Evolutionary conservation across 2,329 filamentous ascomycete species (phyloP).

Genomic region (Orbilia blumenaviensis): DNA sequence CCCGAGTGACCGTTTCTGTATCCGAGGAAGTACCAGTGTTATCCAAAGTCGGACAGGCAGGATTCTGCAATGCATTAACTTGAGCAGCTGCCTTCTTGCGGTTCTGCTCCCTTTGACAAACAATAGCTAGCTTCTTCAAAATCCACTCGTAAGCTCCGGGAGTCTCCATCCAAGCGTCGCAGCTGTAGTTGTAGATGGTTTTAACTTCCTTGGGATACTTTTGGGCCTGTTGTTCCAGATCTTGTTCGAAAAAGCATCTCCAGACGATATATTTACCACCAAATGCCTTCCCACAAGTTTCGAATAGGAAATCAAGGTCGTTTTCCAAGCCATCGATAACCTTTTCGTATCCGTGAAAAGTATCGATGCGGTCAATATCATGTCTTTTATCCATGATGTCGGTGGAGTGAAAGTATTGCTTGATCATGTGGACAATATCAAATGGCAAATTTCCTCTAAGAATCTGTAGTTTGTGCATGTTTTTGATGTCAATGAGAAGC

Average conservation of each 20-base stretch:
- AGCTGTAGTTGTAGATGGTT: background rate
- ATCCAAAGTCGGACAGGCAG: background rate
- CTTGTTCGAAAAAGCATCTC: background rate
- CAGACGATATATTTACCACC: background rate
- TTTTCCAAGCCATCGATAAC: background rate
- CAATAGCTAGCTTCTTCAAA: background rate
- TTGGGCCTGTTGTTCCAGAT: background rate
- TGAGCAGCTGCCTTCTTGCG: background rate
- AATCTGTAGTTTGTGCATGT: constrained; percentile 17
- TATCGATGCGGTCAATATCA: constrained; percentile 1
- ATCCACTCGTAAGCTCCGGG: constrained; percentile 21
- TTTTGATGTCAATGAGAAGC: constrained; percentile 2
- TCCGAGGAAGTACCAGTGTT: background rate
- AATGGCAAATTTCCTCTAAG: constrained; percentile 6
- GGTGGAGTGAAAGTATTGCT: background rate
- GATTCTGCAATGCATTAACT: background rate
- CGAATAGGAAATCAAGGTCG: constrained; percentile 12
- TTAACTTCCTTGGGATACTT: background rate
- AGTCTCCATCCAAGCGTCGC: constrained; percentile 23
- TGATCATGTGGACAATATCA: constrained; percentile 12
- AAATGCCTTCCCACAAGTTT: background rate
- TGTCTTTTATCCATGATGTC: background rate
- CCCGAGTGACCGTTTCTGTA: background rate
- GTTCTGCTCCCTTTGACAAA: background rate
- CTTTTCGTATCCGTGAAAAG: background rate